These are phyloP conservation scores for Diaporthe longicolla DNA, from an alignment of 2,329 filamentous ascomycete species.

Conservation along the genomic window DNA sequence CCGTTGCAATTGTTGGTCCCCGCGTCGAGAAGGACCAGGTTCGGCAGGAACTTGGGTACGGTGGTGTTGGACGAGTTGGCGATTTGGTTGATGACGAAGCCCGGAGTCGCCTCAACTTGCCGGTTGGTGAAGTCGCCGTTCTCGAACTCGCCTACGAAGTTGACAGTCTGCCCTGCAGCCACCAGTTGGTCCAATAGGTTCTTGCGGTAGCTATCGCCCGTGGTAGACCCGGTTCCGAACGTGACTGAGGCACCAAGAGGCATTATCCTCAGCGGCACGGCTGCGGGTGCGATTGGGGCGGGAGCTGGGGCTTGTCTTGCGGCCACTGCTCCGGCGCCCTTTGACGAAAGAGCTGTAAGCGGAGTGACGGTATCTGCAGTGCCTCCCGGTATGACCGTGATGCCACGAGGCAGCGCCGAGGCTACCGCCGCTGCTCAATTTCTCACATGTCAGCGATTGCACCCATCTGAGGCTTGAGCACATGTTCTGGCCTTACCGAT, in stretches of 20 bases:
- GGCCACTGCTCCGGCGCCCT: not conserved
- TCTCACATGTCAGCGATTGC: not conserved
- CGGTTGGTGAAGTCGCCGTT: constrained; percentile 46
- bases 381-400: constrained; percentile 26
- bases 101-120: constrained; percentile 45
- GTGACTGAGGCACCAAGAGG: constrained; percentile 47
- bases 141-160: constrained; percentile 45
- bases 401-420: constrained; percentile 31
- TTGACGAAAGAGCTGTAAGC: constrained; percentile 2
- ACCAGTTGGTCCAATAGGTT: constrained; percentile 44
- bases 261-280: constrained; percentile 44
- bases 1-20: constrained; percentile 48
- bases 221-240: constrained; percentile 45
- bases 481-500: constrained; percentile 26
- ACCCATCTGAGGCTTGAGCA: no score
- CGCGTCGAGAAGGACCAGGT: constrained; percentile 45
- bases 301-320: constrained; percentile 8
- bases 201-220: constrained; percentile 47
- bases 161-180: constrained; percentile 43
- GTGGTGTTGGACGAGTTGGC: constrained; percentile 39
- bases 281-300: not conserved
- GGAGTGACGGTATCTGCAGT: constrained; percentile 21
- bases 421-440: not conserved
- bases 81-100: constrained; percentile 46
- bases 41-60: constrained; percentile 44